Conservation (phyloP, 177 flowering plant species). For the Vitis hybrid region DNA sequence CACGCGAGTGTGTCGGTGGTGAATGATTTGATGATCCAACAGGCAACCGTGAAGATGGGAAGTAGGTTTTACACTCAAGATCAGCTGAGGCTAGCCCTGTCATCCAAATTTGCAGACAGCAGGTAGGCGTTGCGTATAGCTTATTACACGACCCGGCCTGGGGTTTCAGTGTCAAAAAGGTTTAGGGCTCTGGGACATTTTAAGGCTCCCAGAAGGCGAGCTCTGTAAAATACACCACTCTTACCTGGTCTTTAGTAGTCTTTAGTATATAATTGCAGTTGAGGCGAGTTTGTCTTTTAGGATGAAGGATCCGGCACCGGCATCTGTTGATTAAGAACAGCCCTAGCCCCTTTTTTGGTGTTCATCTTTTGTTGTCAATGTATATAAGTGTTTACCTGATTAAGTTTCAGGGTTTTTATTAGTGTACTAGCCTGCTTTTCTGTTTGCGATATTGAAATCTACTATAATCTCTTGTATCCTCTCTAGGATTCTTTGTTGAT, state of each 20-base stretch:
- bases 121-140: slow-evolving; percentile 8
- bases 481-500: not conserved
- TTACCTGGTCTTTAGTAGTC: not conserved
- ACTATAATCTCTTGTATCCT: not conserved
- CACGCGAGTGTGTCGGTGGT: slow-evolving; percentile 95
- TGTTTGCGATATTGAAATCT: not conserved
- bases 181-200: slow-evolving; percentile 19
- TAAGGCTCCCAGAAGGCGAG: slow-evolving; percentile 16
- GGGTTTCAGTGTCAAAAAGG: not conserved
- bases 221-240: slow-evolving; percentile 9
- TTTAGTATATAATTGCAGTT: not conserved
- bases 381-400: slow-evolving; percentile 8
- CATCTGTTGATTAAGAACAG: slow-evolving; percentile 5
- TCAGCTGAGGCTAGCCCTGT: slow-evolving; percentile 62
- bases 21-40: slow-evolving; percentile 94
- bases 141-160: not conserved
- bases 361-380: not conserved
- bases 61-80: slow-evolving; percentile 66
- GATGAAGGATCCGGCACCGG: not conserved
- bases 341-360: not conserved
- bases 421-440: not conserved
- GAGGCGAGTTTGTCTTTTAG: not conserved
- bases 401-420: not conserved
- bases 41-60: slow-evolving; percentile 82
- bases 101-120: slow-evolving; percentile 40